Conservation (phyloP, 169 alveolate species). For the Perkinsus olseni region DNA sequence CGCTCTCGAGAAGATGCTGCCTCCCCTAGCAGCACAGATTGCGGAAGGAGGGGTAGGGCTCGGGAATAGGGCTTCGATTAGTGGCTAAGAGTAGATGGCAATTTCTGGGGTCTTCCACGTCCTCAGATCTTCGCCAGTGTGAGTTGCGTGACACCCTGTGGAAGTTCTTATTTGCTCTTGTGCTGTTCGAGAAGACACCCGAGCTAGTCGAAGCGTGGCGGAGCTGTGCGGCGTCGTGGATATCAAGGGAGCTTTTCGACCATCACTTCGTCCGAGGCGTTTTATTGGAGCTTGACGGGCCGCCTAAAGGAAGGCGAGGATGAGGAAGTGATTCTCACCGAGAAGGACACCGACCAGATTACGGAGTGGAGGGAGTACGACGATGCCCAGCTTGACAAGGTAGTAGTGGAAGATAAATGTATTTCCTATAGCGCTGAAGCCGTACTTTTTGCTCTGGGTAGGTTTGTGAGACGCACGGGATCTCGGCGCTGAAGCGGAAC, state of each 20-base stretch:
- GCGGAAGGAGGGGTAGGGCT: neutral
- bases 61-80: neutral
- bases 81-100: neutral
- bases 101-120: neutral
- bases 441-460: neutral
- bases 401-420: neutral
- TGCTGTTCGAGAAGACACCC: slow-evolving; percentile 4
- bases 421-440: neutral
- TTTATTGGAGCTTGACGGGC: neutral
- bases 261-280: neutral
- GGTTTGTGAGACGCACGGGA: neutral
- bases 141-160: neutral
- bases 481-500: neutral
- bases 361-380: neutral
- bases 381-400: neutral
- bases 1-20: neutral
- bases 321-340: neutral
- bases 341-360: neutral
- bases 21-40: neutral
- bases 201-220: neutral
- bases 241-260: neutral
- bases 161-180: neutral
- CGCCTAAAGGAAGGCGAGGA: neutral
- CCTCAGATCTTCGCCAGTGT: neutral
- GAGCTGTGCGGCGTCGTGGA: neutral